These are phyloP conservation scores for Lactifluus hygrophoroides DNA, from an alignment of 768 basidiomycete species.

Conservation along the genomic window DNA sequence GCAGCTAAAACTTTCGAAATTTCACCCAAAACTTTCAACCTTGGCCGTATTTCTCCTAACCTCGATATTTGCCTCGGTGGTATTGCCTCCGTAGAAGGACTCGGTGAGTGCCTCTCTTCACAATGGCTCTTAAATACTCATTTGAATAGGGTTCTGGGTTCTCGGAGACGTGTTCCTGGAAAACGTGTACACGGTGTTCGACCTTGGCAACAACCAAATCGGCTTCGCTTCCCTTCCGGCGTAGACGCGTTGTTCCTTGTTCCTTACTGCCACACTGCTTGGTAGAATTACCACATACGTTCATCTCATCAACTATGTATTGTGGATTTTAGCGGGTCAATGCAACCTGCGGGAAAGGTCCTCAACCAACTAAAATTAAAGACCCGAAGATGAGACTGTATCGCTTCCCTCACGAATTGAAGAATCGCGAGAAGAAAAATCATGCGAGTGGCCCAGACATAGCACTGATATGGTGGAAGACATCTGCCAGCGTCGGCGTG, in stretches of 20 bases:
- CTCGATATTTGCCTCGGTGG: not conserved
- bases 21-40: not conserved
- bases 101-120: not conserved
- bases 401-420: no score
- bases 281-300: no score
- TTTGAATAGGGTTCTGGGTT: not conserved
- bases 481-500: not conserved
- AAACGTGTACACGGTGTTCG: not conserved
- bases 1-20: not conserved
- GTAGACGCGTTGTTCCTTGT: no score
- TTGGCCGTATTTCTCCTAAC: not conserved
- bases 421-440: no score
- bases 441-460: no score
- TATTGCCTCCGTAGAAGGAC: not conserved
- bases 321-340: not conserved
- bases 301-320: not conserved
- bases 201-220: not conserved
- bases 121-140: not conserved
- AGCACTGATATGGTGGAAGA: no score
- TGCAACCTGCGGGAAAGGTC: no score
- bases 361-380: no score
- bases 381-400: no score
- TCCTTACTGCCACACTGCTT: not conserved
- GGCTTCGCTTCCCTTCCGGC: not conserved
- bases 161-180: not conserved